Conservation (phyloP, 2,329 filamentous ascomycete species). For the Aspergillus floridensis region DNA sequence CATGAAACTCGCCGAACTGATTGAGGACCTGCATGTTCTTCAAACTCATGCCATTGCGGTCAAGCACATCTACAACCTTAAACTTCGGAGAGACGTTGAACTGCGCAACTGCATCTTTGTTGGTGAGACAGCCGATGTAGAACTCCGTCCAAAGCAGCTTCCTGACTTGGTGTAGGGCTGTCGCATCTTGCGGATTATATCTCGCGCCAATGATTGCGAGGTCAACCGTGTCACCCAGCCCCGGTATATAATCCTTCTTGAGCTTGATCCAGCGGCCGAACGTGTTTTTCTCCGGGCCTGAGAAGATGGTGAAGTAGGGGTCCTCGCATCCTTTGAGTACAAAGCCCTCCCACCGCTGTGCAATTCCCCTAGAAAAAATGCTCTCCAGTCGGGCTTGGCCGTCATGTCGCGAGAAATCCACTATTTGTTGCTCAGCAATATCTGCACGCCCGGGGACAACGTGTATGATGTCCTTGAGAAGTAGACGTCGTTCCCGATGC, state of each 20-base stretch:
- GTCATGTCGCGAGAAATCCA: conserved; percentile 61
- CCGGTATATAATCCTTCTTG: conserved; percentile 80
- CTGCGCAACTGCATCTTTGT: conserved; percentile 59
- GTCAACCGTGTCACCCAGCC: conserved; percentile 78
- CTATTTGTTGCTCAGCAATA: conserved; percentile 63
- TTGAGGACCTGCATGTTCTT: conserved; percentile 53
- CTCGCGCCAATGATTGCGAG: conserved; percentile 75
- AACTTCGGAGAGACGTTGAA: conserved; percentile 57
- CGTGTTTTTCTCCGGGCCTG: conserved; percentile 27
- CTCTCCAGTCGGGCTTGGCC: conserved; percentile 58
- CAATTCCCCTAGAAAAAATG: conserved; percentile 66
- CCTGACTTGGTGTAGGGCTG: conserved; percentile 49
- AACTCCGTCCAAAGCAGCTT: conserved; percentile 75
- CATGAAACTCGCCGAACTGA: conserved; percentile 47
- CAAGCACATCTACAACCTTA: conserved; percentile 63
- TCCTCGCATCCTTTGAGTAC: conserved; percentile 74
- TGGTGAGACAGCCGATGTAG: conserved; percentile 71
- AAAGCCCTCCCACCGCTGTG: conserved; percentile 69
- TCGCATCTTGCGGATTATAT: conserved; percentile 64
- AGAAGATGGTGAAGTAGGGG: conserved; percentile 66
- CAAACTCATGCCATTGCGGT: conserved; percentile 49
- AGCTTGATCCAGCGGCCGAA: conserved; percentile 68
- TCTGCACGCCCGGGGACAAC: conserved; percentile 62
- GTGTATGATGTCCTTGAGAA: conserved; percentile 57
- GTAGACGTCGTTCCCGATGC: conserved; percentile 43